phyloP scores from a whole-genome alignment of 371 early-diverging fungal genomes.

The Syncephalastrum sp. region DNA sequence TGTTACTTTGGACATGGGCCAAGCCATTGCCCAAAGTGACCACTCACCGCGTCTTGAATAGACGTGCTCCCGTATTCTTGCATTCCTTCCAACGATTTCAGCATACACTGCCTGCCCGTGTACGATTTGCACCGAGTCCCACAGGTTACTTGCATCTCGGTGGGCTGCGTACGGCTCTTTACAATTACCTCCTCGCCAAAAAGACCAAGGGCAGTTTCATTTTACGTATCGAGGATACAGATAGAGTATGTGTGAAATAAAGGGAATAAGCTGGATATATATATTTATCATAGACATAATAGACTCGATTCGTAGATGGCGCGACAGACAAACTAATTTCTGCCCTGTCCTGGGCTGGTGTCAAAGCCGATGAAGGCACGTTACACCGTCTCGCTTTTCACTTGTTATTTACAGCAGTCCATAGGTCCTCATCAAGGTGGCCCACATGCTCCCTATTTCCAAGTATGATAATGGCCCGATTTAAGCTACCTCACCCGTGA shows the following conservation, averaged over 20 bases:
- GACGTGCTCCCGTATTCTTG: too few species aligned
- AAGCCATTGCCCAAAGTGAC: too few species aligned
- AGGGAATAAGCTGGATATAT: neutral
- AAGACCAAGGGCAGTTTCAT: constrained; percentile 76
- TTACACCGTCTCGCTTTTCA: neutral
- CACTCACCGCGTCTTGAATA: too few species aligned
- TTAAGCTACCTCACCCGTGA: neutral
- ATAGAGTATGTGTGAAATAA: constrained; percentile 53
- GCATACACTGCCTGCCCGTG: constrained; percentile 32
- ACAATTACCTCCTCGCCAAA: constrained; percentile 84
- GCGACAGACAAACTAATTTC: constrained; percentile 70
- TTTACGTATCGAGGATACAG: constrained; percentile 94
- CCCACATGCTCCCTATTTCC: constrained; percentile 68
- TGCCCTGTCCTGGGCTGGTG: constrained; percentile 77
- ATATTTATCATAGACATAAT: constrained; percentile 4
- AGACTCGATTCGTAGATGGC: constrained; percentile 78
- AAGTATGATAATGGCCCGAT: constrained; percentile 33
- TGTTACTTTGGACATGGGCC: too few species aligned
- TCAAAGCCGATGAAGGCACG: constrained; percentile 77
- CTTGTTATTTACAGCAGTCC: constrained; percentile 1
- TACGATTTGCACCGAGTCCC: constrained; percentile 95
- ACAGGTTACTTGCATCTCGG: constrained; percentile 94
- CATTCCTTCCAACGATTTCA: too few species aligned
- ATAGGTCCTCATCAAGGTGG: constrained; percentile 65
- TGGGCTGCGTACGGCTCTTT: constrained; percentile 91